Percentiles rank a stretch among this genome's conserved stretches.
phyloP scores from a whole-genome alignment of 139 green algal species.

The Chlamydomonas asymmetrica region DNA sequence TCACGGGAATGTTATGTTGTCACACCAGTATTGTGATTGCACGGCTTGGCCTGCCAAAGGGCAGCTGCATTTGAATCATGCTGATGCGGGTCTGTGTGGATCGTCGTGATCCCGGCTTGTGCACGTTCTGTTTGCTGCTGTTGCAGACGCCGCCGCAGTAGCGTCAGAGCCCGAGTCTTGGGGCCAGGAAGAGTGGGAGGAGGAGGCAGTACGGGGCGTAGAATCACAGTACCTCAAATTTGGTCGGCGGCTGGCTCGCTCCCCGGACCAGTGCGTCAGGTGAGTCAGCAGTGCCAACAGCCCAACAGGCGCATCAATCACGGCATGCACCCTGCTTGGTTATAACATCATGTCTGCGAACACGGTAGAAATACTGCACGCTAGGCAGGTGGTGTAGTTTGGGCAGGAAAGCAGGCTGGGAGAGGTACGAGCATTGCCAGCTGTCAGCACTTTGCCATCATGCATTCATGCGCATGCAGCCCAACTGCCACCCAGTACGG shows the following conservation, averaged over 20 bases:
- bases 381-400: not conserved
- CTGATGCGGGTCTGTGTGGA: not conserved
- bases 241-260: slow-evolving; percentile 43
- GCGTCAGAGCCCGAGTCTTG: slow-evolving; percentile 32
- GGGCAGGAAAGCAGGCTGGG: not conserved
- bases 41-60: not conserved
- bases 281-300: slow-evolving; percentile 14
- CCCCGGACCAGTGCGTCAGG: slow-evolving; percentile 67
- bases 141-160: not conserved
- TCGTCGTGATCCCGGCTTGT: not conserved
- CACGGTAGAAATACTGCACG: not conserved
- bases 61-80: not conserved
- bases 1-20: not conserved
- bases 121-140: slow-evolving; percentile 4
- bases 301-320: not conserved
- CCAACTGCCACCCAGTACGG: not conserved
- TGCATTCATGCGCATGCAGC: not conserved
- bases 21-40: not conserved
- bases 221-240: slow-evolving; percentile 62
- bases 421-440: not conserved
- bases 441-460: not conserved
- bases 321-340: too few relatives aligned
- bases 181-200: slow-evolving; percentile 69
- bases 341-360: not conserved
- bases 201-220: slow-evolving; percentile 46